phyloP scores from a whole-genome alignment of 306 rosid species.

The Acacia confusa region DNA sequence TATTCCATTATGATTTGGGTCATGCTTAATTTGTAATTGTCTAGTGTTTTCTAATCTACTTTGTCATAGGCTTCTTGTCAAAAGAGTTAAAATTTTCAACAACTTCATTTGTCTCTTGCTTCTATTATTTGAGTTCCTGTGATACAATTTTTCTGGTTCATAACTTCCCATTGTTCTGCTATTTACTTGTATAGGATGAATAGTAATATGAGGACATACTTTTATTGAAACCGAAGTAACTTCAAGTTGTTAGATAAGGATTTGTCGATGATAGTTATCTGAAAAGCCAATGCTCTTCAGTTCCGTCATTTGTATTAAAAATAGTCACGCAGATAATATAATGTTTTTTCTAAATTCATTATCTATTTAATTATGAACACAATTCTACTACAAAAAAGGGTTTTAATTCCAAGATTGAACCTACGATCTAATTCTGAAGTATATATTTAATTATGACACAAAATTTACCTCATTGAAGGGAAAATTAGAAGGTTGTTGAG shows the following conservation, averaged over 20 bases:
- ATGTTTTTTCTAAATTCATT: too few relatives aligned
- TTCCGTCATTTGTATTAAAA: background rate
- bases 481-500: too few relatives aligned
- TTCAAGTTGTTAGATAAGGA: constrained; percentile 12
- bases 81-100: constrained; percentile 19
- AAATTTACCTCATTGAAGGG: too few relatives aligned
- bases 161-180: background rate
- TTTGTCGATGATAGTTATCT: background rate
- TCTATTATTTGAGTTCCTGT: background rate
- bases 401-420: too few relatives aligned
- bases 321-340: background rate
- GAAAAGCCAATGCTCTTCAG: constrained; percentile 5
- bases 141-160: background rate
- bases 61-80: constrained; percentile 8
- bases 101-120: constrained; percentile 8
- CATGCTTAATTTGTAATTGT: background rate
- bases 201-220: background rate
- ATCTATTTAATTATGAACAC: too few relatives aligned
- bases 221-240: constrained; percentile 4
- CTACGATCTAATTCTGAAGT: too few relatives aligned
- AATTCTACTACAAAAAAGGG: too few relatives aligned
- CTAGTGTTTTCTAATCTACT: constrained; percentile 5
- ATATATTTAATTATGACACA: too few relatives aligned
- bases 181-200: background rate
- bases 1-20: constrained; percentile 54